Conservation (phyloP, 345 rosid species). For the Populus tremula region DNA sequence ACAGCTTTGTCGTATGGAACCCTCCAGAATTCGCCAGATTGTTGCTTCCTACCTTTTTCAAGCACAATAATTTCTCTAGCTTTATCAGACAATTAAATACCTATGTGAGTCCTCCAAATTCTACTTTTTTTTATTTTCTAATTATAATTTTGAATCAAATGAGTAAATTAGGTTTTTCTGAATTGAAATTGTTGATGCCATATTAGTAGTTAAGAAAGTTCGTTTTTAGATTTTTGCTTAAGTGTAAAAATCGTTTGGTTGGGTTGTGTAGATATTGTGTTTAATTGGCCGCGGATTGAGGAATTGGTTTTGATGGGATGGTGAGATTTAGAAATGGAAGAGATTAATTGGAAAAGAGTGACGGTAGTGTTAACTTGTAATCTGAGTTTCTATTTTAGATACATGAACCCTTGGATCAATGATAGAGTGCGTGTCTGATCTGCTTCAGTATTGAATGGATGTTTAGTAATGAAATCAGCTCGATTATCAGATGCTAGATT, state of each 20-base stretch:
- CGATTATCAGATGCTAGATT: background rate
- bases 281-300: background rate
- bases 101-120: slow-evolving; percentile 49
- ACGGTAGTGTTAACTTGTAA: background rate
- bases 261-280: background rate
- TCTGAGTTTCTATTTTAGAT: background rate
- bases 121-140: background rate
- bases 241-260: background rate
- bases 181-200: background rate
- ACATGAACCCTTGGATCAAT: background rate
- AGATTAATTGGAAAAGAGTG: background rate
- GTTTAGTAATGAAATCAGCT: background rate
- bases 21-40: slow-evolving; percentile 78
- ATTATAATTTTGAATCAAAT: background rate
- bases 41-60: slow-evolving; percentile 83
- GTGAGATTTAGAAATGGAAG: background rate
- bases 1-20: slow-evolving; percentile 91
- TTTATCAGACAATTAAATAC: slow-evolving; percentile 94
- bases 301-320: background rate
- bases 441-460: background rate
- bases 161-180: background rate
- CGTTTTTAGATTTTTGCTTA: background rate
- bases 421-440: background rate
- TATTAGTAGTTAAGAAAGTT: background rate
- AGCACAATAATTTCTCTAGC: slow-evolving; percentile 94